These are phyloP conservation scores for Cucurbita moschata DNA, from an alignment of 306 rosid genomes.

Conservation along the genomic window DNA sequence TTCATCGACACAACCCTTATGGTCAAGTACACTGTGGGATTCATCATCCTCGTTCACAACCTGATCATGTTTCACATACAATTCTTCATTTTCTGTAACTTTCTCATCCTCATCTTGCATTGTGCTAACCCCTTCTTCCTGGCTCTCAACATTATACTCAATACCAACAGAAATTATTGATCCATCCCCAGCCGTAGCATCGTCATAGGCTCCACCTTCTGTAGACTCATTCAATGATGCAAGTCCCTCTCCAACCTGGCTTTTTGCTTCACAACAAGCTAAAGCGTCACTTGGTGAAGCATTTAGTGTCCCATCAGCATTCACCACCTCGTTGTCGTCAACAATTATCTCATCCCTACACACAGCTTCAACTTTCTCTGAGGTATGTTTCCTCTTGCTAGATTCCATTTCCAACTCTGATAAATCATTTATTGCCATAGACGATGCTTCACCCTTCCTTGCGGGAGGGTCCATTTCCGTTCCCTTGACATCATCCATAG, in stretches of 20 bases:
- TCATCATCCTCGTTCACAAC: background rate
- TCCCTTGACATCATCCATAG: background rate
- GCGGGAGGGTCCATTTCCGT: background rate
- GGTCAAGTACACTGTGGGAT: background rate
- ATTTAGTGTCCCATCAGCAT: background rate
- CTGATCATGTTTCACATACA: background rate
- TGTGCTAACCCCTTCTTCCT: conserved; percentile 3
- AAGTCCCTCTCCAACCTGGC: background rate
- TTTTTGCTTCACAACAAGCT: background rate
- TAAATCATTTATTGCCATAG: background rate
- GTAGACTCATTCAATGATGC: background rate
- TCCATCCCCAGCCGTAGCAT: conserved; percentile 3
- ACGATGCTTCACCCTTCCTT: background rate
- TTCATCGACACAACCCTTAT: background rate
- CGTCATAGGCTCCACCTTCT: background rate
- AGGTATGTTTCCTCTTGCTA: background rate
- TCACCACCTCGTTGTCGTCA: conserved; percentile 8
- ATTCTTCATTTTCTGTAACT: background rate
- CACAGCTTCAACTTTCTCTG: conserved; percentile 3
- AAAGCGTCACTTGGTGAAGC: background rate
- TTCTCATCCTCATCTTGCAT: background rate
- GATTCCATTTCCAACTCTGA: background rate
- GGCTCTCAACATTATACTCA: conserved; percentile 5
- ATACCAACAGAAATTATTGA: background rate
- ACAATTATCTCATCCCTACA: background rate